phyloP scores from a whole-genome alignment of 805 yeast species.

The Clavispora vitiphila region DNA sequence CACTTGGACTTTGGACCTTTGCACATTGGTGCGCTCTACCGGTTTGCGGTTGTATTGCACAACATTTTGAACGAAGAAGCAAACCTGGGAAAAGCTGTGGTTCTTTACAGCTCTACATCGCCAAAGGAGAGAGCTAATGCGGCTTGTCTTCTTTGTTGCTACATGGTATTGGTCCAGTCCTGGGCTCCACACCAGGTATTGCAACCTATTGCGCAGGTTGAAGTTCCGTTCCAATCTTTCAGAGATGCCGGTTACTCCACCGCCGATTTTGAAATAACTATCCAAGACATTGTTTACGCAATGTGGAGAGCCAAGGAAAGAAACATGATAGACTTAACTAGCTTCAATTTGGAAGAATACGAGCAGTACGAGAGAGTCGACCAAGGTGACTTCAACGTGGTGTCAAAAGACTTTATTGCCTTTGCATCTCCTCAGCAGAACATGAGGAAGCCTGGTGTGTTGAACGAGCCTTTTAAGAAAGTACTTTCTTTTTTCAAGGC shows the following conservation, averaged over 20 bases:
- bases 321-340: conserved; percentile 78
- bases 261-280: conserved; percentile 89
- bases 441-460: conserved; percentile 37
- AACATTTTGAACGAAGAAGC: conserved; percentile 82
- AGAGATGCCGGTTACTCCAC: conserved; percentile 96
- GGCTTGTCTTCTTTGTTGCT: conserved; percentile 89
- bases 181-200: conserved; percentile 99
- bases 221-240: conserved; percentile 91
- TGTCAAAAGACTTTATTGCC: conserved; percentile 92
- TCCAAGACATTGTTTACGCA: conserved; percentile 94
- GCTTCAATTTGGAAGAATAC: conserved; percentile 87
- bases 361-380: conserved; percentile 94
- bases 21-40: conserved; percentile 85
- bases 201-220: conserved; percentile 88
- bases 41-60: conserved; percentile 93
- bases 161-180: conserved; percentile 89
- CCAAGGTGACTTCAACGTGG: conserved; percentile 90
- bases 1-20: conserved; percentile 96
- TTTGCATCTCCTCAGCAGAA: conserved; percentile 93
- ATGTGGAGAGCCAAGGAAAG: conserved; percentile 97
- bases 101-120: conserved; percentile 79
- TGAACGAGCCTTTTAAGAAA: conserved; percentile 73
- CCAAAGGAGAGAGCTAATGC: conserved; percentile 86
- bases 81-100: conserved; percentile 84
- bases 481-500: conserved; percentile 73